Conservation (phyloP, 345 rosid genomes). For the Gossypium bickii region DNA sequence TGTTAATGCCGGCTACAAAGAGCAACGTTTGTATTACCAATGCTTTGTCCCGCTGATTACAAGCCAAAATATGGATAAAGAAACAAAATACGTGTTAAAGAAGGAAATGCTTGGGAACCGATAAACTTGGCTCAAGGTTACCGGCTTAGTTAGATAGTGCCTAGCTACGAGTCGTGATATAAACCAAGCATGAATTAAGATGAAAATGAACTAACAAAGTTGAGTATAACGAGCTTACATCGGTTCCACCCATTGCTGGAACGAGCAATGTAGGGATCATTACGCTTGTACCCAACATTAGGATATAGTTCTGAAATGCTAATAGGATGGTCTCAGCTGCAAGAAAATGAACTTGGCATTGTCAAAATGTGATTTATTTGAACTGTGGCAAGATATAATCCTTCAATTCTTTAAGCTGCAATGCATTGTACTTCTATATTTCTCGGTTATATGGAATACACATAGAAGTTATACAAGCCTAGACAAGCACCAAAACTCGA, state of each 20-base stretch:
- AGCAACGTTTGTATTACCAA: constrained; percentile 82
- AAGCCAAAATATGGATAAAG: constrained; percentile 12
- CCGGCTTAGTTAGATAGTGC: not conserved
- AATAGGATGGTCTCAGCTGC: constrained; percentile 76
- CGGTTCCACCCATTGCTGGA: constrained; percentile 83
- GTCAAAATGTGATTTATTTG: not conserved
- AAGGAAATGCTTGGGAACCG: constrained; percentile 6
- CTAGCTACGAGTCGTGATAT: not conserved
- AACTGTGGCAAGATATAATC: not conserved
- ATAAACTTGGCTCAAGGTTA: constrained; percentile 8
- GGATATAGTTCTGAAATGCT: constrained; percentile 93
- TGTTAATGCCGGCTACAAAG: constrained; percentile 84
- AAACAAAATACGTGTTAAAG: not conserved
- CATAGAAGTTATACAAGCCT: not conserved
- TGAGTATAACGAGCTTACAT: constrained; percentile 46
- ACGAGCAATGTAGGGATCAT: constrained; percentile 75
- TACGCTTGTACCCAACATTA: constrained; percentile 87
- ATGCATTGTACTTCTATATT: not conserved
- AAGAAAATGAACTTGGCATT: constrained; percentile 11
- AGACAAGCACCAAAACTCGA: too few relatives aligned
- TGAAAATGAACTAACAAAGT: not conserved
- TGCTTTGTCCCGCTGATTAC: constrained; percentile 73
- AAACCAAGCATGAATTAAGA: constrained; percentile 1
- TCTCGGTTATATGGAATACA: not conserved
- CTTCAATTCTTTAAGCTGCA: not conserved